These are phyloP conservation scores for Colletotrichum ledebouriae DNA, from an alignment of 2,329 filamentous ascomycete genomes.

Conservation along the genomic window DNA sequence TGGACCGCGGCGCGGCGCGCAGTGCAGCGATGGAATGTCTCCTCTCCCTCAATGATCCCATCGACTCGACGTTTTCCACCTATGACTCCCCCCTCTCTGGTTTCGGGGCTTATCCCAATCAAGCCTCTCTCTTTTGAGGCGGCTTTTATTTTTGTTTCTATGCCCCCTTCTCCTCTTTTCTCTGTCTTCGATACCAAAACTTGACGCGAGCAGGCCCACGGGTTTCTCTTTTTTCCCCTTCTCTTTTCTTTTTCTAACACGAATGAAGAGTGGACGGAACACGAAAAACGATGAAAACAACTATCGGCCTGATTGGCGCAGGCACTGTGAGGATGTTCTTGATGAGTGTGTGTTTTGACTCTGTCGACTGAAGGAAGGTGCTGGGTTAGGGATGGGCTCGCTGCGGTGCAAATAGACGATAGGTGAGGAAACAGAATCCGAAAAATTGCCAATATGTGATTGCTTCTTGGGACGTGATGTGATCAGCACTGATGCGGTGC, in stretches of 20 bases:
- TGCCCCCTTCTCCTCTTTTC: background rate
- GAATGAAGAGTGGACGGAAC: background rate
- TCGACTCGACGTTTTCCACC: background rate
- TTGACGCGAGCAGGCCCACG: slow-evolving; percentile 5
- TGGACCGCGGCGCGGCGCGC: background rate
- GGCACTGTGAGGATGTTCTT: no score
- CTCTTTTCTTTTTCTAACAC: background rate
- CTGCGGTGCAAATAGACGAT: slow-evolving; percentile 12
- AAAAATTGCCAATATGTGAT: background rate
- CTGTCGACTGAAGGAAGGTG: background rate
- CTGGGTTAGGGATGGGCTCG: background rate
- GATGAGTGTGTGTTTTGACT: background rate
- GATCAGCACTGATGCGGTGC: background rate
- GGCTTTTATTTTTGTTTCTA: background rate
- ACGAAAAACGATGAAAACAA: no score
- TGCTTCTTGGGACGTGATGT: background rate
- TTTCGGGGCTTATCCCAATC: background rate
- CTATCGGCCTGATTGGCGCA: no score
- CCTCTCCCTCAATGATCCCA: slow-evolving; percentile 7
- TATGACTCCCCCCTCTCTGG: background rate
- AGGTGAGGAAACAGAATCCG: slow-evolving; percentile 16
- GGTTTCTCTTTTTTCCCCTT: background rate
- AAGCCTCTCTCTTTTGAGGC: no score
- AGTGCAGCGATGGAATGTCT: slow-evolving; percentile 35
- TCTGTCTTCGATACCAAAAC: slow-evolving; percentile 36